Evolutionary conservation across 2,329 filamentous ascomycete genomes (phyloP).

Genomic region (Reticulascus tulasneorum): DNA sequence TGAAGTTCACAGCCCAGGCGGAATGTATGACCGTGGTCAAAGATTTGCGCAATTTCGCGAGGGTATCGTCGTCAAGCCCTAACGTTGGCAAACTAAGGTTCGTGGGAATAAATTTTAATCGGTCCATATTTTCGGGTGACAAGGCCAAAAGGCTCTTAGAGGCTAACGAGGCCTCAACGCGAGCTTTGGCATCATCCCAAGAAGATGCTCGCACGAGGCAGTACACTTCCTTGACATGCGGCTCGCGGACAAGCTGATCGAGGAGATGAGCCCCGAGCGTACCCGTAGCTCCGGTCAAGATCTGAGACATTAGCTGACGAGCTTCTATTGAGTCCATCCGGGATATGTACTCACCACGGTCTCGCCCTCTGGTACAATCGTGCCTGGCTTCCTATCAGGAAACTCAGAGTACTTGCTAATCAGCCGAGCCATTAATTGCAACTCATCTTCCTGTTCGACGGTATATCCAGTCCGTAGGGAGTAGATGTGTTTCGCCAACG

Average conservation of each 20-base stretch:
- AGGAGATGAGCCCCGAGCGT: slow-evolving; percentile 57
- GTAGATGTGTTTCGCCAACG: slow-evolving; percentile 27
- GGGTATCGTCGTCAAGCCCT: slow-evolving; percentile 27
- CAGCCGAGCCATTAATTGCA: slow-evolving; percentile 27
- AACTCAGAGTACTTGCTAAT: slow-evolving; percentile 35
- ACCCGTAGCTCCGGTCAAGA: slow-evolving; percentile 60
- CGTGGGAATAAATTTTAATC: slow-evolving; percentile 32
- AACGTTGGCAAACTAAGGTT: slow-evolving; percentile 37
- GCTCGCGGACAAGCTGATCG: slow-evolving; percentile 52
- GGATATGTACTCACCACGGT: slow-evolving; percentile 23
- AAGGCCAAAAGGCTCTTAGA: slow-evolving; percentile 27
- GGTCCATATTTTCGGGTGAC: slow-evolving; percentile 28
- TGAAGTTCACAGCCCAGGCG: slow-evolving; percentile 55
- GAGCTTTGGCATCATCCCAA: slow-evolving; percentile 23
- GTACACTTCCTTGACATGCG: slow-evolving; percentile 51
- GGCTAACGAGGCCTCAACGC: slow-evolving; percentile 25
- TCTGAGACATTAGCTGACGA: slow-evolving; percentile 14
- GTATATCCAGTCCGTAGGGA: slow-evolving; percentile 16
- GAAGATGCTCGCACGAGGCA: slow-evolving; percentile 42
- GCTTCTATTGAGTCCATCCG: background rate
- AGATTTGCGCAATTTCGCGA: slow-evolving; percentile 20
- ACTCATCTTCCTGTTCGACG: slow-evolving; percentile 17
- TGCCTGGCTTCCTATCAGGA: slow-evolving; percentile 16
- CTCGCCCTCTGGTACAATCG: slow-evolving; percentile 20
- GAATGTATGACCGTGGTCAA: slow-evolving; percentile 44